Evolutionary conservation across 164 flowering plant genomes (phyloP), one percentile per base, ranked within the genome.

Genomic region (Stephania cephalantha): DNA sequence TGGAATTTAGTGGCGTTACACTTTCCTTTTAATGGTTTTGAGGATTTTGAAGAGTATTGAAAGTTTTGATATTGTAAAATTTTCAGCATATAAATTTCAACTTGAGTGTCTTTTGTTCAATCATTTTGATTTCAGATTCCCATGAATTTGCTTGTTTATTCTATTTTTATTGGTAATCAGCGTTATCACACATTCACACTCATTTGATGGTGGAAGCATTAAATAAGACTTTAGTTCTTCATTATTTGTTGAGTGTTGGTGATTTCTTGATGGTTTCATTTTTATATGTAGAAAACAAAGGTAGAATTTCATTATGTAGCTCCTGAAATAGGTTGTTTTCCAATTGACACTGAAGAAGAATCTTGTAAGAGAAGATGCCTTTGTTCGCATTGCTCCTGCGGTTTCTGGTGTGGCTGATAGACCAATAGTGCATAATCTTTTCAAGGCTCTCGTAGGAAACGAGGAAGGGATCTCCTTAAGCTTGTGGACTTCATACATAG

Each of bases 331-430:
- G 55, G 29, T 69, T 79, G 50, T 75, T 63, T 58, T 71, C 11
- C 65, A 55, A 15, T 76, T 76, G 76, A 52, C 55, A 50, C 73
- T 87, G 81, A 76, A 92, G 97, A 79, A 74, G 70, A 87, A 81
- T 79, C 85, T 86, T 74, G 92, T 92, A 7, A 81, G 88, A 52
- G 92, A 91, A 85, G 91, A 85, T 74, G 98, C 98, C 78, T 95
- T 95, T 84, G 82, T 85, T 81, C 98, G 98, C 69, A 87, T 93
- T 77, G 96, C 95, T 82, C 91, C 99, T 29, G 91, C 96, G 76
- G 79, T 95, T 73, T 80, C 98, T 79, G 99, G 98, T 81, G 86
- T 95, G 71, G 97, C 98, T 80, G 99, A 95, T 85, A 86, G 84
- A 77, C 71, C 96, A 46, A 95, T 97, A 48, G 96, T 78, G 22